Percentiles rank a stretch among this genome's conserved stretches.
These are phyloP conservation scores for Phialocephala sp. DNA, from an alignment of 2,329 filamentous ascomycete species.

Conservation along the genomic window DNA sequence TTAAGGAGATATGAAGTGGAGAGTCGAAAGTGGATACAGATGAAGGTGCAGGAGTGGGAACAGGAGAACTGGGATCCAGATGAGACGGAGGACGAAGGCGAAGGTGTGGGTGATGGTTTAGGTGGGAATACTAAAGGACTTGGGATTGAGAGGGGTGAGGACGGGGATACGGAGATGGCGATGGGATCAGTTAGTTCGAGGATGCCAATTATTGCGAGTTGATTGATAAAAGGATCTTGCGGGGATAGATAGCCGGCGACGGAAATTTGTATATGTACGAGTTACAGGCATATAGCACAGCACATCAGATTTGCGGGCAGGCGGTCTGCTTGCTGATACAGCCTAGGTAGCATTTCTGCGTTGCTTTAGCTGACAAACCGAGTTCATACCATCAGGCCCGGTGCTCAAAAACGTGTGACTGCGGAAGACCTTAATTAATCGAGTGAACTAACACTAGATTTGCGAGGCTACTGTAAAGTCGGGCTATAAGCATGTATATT, in stretches of 20 bases:
- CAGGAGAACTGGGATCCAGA: slow-evolving; percentile 23
- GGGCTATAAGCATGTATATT: no score
- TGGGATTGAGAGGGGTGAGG: neutral
- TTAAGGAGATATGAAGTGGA: slow-evolving; percentile 53
- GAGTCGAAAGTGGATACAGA: slow-evolving; percentile 56
- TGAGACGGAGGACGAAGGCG: slow-evolving; percentile 32
- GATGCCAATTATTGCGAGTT: slow-evolving; percentile 4
- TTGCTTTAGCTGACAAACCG: neutral
- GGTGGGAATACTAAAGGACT: neutral
- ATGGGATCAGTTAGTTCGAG: slow-evolving; percentile 7
- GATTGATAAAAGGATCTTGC: neutral
- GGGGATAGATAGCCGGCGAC: neutral
- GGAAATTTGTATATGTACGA: slow-evolving; percentile 9
- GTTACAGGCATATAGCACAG: neutral
- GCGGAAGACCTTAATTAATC: no score
- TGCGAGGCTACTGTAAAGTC: no score
- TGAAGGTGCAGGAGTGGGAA: slow-evolving; percentile 31
- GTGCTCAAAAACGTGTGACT: no score
- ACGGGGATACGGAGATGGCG: slow-evolving; percentile 4
- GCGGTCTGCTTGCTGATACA: neutral
- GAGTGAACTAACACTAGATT: no score
- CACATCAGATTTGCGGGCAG: neutral
- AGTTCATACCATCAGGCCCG: no score
- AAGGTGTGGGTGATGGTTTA: slow-evolving; percentile 12
- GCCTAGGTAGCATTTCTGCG: neutral